phyloP scores from a whole-genome alignment of 805 yeast genomes.

The Peterozyma xylosa region DNA sequence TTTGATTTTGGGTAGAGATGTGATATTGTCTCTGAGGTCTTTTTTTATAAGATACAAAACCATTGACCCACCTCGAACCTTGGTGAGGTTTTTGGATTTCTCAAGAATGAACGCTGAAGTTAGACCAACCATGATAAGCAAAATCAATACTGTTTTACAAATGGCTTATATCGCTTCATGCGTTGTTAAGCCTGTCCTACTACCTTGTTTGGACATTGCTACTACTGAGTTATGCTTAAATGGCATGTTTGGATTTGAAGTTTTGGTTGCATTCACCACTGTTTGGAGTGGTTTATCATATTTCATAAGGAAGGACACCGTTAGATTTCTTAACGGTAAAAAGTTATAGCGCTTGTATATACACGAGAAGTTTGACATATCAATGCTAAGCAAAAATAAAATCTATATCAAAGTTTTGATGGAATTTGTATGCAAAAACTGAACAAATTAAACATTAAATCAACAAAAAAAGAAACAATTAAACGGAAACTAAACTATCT shows the following conservation, averaged over 20 bases:
- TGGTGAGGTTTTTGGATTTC: constrained; percentile 69
- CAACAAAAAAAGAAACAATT: neutral
- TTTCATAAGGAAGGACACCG: constrained; percentile 61
- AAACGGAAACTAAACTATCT: constrained; percentile 11
- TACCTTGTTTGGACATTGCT: constrained; percentile 24
- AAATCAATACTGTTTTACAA: constrained; percentile 85
- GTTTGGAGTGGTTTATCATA: constrained; percentile 73
- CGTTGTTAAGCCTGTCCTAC: constrained; percentile 45
- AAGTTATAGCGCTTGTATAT: no score
- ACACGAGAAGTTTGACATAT: no score
- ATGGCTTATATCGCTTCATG: constrained; percentile 77
- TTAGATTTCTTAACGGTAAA: constrained; percentile 21
- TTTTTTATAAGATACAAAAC: constrained; percentile 65
- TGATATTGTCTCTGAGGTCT: constrained; percentile 64
- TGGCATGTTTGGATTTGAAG: constrained; percentile 32
- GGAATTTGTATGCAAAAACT: no score
- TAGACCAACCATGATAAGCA: constrained; percentile 79
- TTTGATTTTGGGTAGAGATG: constrained; percentile 79
- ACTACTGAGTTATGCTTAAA: constrained; percentile 16
- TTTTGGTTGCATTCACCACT: constrained; percentile 64
- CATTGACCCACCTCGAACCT: constrained; percentile 68
- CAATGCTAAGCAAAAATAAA: no score
- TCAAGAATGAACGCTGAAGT: constrained; percentile 78
- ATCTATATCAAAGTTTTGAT: no score
- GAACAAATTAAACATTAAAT: neutral